Evolutionary conservation across 305 asterid genomes (phyloP), one percentile per base, ranked within the genome.

Genomic region (Coffea humblotiana): DNA sequence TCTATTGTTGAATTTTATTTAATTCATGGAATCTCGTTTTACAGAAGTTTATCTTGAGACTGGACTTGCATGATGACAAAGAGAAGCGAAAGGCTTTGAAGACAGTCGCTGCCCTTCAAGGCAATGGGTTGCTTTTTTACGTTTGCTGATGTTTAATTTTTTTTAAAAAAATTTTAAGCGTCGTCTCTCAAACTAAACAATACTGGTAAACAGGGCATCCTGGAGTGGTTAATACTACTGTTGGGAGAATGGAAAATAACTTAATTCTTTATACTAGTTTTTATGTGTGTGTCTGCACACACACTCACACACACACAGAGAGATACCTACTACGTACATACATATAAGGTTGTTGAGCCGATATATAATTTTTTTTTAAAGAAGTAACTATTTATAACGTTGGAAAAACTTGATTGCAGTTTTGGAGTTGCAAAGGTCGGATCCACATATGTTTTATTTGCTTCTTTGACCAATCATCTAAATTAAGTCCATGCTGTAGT

Each of bases 31-130:
- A 19, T 18, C 21, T 43, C 25, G 3, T 54, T 18, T 65, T 52
- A 83, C 93, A 95, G 98, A 95, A 95, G 83, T 88, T 84, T 78
- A 90, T 95, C 71, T 74, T 95, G 88, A 89, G 86, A 52, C 84
- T 95, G 94, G 98, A 92, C 43, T 74, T 95, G 78, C 87, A 85
- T 75, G 91, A 89, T 76, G 91, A 78, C 77, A 89, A 75, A 67
- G 99, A 92, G 58, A 90, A 91, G 77, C 78, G 98, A 73, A 94
- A 88, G 91, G 99, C 98, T 75, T 79, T 95, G 85, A 95, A 95
- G 86, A 90, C 90, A 3, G 92, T 92, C 47, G 90, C 98, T 49
- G 84, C 98, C 74, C 93, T 93, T 71, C 74, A 94, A 77, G 98
- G 98, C 92, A 85, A 51, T 47, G 16, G 23, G 63, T 63, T 79